phyloP scores from a whole-genome alignment of 306 rosid species.

The Styphnolobium japonicum region DNA sequence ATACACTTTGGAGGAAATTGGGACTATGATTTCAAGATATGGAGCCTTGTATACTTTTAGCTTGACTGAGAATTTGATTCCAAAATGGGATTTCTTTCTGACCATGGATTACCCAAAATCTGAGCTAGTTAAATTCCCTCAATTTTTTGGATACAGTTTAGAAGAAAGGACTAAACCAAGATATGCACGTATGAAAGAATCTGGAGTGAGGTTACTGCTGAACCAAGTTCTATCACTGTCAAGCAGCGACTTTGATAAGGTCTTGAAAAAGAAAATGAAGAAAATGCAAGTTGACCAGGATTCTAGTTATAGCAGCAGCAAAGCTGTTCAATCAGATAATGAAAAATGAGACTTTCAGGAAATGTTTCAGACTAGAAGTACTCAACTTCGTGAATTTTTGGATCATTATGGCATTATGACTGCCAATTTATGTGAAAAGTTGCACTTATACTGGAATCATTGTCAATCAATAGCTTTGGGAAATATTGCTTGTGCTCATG shows the following conservation, averaged over 20 bases:
- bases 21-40: slow-evolving; percentile 80
- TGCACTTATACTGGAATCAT: slow-evolving; percentile 1
- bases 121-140: slow-evolving; percentile 85
- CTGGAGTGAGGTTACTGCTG: slow-evolving; percentile 61
- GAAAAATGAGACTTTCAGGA: slow-evolving; percentile 12
- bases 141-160: slow-evolving; percentile 82
- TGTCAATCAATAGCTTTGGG: not conserved
- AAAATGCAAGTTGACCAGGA: slow-evolving; percentile 36
- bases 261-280: slow-evolving; percentile 56
- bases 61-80: slow-evolving; percentile 60
- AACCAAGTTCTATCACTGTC: slow-evolving; percentile 80
- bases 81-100: slow-evolving; percentile 84
- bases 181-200: slow-evolving; percentile 54
- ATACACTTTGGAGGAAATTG: slow-evolving; percentile 64
- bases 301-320: slow-evolving; percentile 28
- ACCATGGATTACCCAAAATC: slow-evolving; percentile 66
- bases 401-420: not conserved
- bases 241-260: slow-evolving; percentile 41
- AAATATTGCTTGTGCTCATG: not conserved
- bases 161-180: slow-evolving; percentile 84
- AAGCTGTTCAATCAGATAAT: not conserved
- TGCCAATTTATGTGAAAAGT: not conserved
- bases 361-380: not conserved
- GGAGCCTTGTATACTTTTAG: slow-evolving; percentile 75
- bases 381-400: not conserved